Conservation (phyloP, 2,329 filamentous ascomycete genomes). For the Torrubiella hemipterigena region DNA sequence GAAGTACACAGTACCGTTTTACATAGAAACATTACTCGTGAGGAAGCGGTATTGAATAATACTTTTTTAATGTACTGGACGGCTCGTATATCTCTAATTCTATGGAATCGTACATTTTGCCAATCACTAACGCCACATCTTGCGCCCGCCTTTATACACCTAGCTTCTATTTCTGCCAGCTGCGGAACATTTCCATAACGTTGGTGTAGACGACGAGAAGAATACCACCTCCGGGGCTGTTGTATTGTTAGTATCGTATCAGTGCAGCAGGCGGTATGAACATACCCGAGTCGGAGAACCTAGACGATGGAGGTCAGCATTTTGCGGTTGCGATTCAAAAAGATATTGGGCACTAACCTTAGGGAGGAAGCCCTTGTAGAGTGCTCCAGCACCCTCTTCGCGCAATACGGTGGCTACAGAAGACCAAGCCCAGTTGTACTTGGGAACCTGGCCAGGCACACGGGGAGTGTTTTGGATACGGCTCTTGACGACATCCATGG, state of each 20-base stretch:
- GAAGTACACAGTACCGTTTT: too few relatives aligned
- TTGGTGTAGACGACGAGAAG: slow-evolving; percentile 78
- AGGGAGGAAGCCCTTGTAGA: slow-evolving; percentile 97
- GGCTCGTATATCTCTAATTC: too few relatives aligned
- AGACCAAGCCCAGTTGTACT: slow-evolving; percentile 99
- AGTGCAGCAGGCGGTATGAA: neutral
- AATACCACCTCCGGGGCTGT: slow-evolving; percentile 45
- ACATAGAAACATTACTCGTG: too few relatives aligned
- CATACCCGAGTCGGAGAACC: slow-evolving; percentile 32
- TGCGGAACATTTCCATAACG: slow-evolving; percentile 86
- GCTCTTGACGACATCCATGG: slow-evolving; percentile 95
- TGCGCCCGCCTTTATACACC: too few relatives aligned
- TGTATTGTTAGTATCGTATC: too few relatives aligned
- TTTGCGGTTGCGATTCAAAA: neutral
- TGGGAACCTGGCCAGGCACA: slow-evolving; percentile 67
- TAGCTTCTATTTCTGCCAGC: too few relatives aligned
- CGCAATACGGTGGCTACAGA: slow-evolving; percentile 74
- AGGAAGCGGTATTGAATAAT: too few relatives aligned
- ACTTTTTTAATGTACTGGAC: too few relatives aligned
- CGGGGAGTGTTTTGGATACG: slow-evolving; percentile 91
- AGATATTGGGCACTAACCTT: slow-evolving; percentile 57
- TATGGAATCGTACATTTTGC: too few relatives aligned
- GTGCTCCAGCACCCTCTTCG: slow-evolving; percentile 82
- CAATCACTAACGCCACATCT: too few relatives aligned
- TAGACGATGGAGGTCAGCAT: slow-evolving; percentile 8